phyloP scores from a whole-genome alignment of 2,329 filamentous ascomycete species.

The Aureobasidium musti region DNA sequence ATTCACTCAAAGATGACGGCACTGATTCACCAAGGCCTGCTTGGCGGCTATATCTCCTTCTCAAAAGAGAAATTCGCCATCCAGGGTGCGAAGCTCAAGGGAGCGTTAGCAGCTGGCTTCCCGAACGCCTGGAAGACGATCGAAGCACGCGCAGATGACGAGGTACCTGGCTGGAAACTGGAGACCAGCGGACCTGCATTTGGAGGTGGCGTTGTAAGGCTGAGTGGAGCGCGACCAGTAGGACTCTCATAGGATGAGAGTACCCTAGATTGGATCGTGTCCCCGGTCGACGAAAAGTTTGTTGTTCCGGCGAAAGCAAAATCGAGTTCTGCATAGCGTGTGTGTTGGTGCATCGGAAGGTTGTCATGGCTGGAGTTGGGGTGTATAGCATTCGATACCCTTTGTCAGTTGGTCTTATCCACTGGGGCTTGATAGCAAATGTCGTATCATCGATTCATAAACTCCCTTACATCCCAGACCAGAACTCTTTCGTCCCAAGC shows the following conservation, averaged over 20 bases:
- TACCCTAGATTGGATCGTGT: constrained; percentile 8
- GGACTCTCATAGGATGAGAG: constrained; percentile 31
- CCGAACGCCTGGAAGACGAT: constrained; percentile 72
- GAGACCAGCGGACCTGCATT: constrained; percentile 36
- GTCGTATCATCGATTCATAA: constrained; percentile 52
- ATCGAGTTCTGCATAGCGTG: constrained; percentile 22
- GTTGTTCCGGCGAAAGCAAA: constrained; percentile 3
- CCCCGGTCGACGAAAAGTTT: constrained; percentile 6
- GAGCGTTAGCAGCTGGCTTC: constrained; percentile 68
- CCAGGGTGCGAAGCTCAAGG: constrained; percentile 64
- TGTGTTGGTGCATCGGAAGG: constrained; percentile 3
- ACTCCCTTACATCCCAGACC: constrained; percentile 82
- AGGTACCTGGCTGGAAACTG: constrained; percentile 76
- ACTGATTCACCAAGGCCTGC: constrained; percentile 75
- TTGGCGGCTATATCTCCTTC: constrained; percentile 83
- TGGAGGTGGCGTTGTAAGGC: constrained; percentile 53
- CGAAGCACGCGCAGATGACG: constrained; percentile 60
- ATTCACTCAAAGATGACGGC: constrained; percentile 77
- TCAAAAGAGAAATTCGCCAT: constrained; percentile 77
- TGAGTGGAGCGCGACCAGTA: constrained; percentile 57
- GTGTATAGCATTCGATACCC: constrained; percentile 22
- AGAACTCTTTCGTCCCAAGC: constrained; percentile 92
- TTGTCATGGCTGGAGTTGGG: neutral
- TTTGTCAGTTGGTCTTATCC: neutral
- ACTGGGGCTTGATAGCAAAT: neutral